Evolutionary conservation across 202 grass and related monocot species (phyloP).

Genomic region (Digitaria exilis): DNA sequence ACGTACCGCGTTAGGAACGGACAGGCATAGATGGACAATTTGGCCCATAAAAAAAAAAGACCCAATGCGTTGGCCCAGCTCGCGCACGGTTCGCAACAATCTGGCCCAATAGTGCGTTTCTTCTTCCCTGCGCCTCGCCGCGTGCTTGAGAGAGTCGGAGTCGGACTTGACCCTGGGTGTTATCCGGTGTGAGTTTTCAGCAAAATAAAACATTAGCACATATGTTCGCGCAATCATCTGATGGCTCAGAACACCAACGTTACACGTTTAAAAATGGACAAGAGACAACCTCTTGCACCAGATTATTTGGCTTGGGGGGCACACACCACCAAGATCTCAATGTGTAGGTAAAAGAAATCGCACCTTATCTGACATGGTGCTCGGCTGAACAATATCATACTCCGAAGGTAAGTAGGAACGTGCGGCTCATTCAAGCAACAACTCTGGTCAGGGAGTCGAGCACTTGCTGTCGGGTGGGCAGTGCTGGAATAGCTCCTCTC

Average conservation of each 20-base stretch:
- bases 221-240: not conserved
- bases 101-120: no score
- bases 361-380: constrained; percentile 19
- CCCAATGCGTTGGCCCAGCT: no score
- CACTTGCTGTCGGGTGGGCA: constrained; percentile 81
- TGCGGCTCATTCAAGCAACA: constrained; percentile 37
- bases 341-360: constrained; percentile 1
- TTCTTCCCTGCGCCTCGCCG: no score
- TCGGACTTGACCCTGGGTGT: no score
- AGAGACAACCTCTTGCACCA: constrained; percentile 8
- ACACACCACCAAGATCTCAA: constrained; percentile 23
- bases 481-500: constrained; percentile 84
- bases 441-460: constrained; percentile 61
- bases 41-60: no score
- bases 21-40: no score
- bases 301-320: constrained; percentile 24
- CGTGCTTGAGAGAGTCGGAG: no score
- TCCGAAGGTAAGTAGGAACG: not conserved
- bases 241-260: not conserved
- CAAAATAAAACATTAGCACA: not conserved
- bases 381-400: not conserved
- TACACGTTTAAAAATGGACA: not conserved
- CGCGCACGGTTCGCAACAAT: no score
- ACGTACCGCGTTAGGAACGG: no score
- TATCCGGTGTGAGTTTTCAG: not conserved